Evolutionary conservation across 2,329 filamentous ascomycete genomes (phyloP), one percentile per base, ranked within the genome.

Genomic region (Dothidotthia symphoricarpi): DNA sequence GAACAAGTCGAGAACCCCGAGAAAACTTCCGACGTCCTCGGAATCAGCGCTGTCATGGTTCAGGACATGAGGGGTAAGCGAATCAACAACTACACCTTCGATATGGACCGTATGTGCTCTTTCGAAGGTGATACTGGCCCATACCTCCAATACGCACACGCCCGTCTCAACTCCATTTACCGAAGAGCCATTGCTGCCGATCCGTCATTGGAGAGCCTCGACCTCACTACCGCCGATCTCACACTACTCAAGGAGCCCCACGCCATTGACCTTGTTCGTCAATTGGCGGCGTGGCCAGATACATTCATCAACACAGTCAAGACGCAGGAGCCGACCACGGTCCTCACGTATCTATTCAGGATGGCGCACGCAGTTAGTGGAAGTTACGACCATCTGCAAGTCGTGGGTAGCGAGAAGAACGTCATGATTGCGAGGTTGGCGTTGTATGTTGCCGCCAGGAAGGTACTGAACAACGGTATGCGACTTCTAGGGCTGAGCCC

Each of bases 31-130:
- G 93, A 97, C 70, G 88, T 80, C 9, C 78, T 97, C 3, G 93
- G 91, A 48, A 96, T 97, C 63, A 90, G 86, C 49, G 85, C 86
- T 61, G 91, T 97, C 62, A 97, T 97, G 89, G 88, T 95, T 14
- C 91, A 97, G 69, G 93, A 97, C 63, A 95, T 97, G 88, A 86
- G 81, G 51, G 93, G 91, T 66, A 97, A 96, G 80, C 81, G 87
- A 48, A 73, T 82, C 61, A 81, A 82, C 67, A 77, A 79, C 55
- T 82, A 85, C 66, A 73, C 77, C 40, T 90, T 91, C 69, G 83
- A 90, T 70, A 82, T 89, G 75, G 81, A 88, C 42, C 77, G 80
- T 50, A 90, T 93, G 85, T 86, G 82, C 6, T 86, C 83, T 3
- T 90, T 90, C 51, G 86, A 93, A 69, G 86, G 86, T 28, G 86